These are phyloP conservation scores for Chlorella sp. DNA, from an alignment of 139 green algal genomes.

Conservation along the genomic window DNA sequence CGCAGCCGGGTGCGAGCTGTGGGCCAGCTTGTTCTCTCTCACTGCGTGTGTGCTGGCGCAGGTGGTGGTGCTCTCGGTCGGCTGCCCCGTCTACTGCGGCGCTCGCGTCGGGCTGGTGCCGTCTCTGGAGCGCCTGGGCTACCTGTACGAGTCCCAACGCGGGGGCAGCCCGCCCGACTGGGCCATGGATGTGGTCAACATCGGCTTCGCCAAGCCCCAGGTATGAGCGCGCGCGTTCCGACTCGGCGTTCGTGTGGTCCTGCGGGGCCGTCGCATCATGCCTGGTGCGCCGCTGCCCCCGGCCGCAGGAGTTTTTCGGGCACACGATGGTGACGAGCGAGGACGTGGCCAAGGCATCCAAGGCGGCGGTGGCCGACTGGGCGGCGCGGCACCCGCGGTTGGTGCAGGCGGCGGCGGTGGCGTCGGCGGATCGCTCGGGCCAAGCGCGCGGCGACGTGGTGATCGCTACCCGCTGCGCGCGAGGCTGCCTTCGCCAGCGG, in stretches of 20 bases:
- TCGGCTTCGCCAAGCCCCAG: constrained; percentile 43
- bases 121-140: background rate
- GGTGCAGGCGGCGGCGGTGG: too few species aligned
- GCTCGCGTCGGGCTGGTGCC: background rate
- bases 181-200: constrained; percentile 64
- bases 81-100: background rate
- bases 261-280: too few species aligned
- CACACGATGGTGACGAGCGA: background rate
- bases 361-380: background rate
- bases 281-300: background rate
- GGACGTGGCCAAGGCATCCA: background rate
- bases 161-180: constrained; percentile 36
- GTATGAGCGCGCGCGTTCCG: too few species aligned
- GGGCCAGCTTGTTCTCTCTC: too few species aligned
- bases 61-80: background rate
- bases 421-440: background rate
- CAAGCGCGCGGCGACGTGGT: too few species aligned
- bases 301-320: background rate
- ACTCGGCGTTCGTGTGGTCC: too few species aligned
- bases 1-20: too few species aligned
- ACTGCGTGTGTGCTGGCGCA: too few species aligned
- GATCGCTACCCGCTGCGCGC: too few species aligned
- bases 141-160: background rate
- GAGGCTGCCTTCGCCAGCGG: too few species aligned
- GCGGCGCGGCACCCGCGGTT: background rate